A percentile compares a stretch with the other conserved stretches of the same genome.
Evolutionary conservation across 768 basidiomycete genomes (phyloP).

Genomic region (Lactarius psammicola): DNA sequence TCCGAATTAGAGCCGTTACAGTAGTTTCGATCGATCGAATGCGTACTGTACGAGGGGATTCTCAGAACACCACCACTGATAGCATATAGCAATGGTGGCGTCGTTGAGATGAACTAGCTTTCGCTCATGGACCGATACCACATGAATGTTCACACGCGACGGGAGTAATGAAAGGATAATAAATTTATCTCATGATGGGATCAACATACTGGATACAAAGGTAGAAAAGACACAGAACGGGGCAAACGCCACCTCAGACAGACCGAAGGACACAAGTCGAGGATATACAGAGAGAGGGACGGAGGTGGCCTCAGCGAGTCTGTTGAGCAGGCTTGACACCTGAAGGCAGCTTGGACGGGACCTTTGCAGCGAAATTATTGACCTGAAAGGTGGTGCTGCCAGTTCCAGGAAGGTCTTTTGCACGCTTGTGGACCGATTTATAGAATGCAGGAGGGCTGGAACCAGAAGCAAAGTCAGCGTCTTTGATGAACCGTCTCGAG

Average conservation of each 20-base stretch:
- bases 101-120: background rate
- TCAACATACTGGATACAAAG: conserved; percentile 16
- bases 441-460: background rate
- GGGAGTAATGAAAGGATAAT: background rate
- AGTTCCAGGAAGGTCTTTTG: background rate
- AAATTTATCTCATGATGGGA: conserved; percentile 6
- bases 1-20: too few relatives aligned
- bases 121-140: background rate
- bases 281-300: background rate
- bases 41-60: too few relatives aligned
- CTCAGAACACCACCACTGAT: too few relatives aligned
- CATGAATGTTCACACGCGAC: background rate
- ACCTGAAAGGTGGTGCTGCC: background rate
- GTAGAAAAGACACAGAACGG: conserved; percentile 5
- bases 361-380: background rate
- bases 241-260: background rate
- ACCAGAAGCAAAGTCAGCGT: conserved; percentile 16
- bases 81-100: too few relatives aligned
- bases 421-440: conserved; percentile 8
- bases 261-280: background rate
- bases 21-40: too few relatives aligned
- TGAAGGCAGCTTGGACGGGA: conserved; percentile 1
- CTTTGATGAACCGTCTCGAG: conserved; percentile 15
- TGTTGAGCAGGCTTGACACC: background rate
- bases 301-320: background rate